These are phyloP conservation scores for Barnettozyma botsteinii DNA, from an alignment of 805 yeast genomes.

Conservation along the genomic window DNA sequence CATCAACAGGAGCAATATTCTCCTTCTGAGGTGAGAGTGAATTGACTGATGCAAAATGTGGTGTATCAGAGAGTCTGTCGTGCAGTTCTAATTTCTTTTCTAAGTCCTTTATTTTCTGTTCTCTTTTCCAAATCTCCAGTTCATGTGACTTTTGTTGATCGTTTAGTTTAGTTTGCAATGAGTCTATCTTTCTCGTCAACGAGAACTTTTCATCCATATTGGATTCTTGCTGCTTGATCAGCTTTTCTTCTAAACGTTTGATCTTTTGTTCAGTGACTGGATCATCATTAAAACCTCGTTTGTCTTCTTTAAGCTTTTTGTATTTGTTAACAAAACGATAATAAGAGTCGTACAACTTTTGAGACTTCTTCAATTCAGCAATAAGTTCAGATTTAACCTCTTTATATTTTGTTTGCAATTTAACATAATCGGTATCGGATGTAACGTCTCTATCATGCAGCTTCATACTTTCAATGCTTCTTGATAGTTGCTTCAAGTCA, in stretches of 20 bases:
- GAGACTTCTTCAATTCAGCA: constrained; percentile 29
- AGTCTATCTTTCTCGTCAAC: constrained; percentile 22
- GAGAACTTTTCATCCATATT: constrained; percentile 27
- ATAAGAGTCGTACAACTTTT: constrained; percentile 31
- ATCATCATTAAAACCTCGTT: constrained; percentile 12
- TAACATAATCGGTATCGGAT: constrained; percentile 8
- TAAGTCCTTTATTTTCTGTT: constrained; percentile 26
- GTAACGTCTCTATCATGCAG: constrained; percentile 9
- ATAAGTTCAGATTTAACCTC: constrained; percentile 28
- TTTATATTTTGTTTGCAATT: constrained; percentile 20
- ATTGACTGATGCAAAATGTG: neutral
- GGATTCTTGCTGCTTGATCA: constrained; percentile 19
- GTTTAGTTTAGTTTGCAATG: constrained; percentile 22
- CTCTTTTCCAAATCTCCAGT: constrained; percentile 21
- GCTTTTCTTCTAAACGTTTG: constrained; percentile 24
- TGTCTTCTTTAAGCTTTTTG: constrained; percentile 23
- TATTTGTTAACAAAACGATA: constrained; percentile 28
- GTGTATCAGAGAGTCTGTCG: too few species aligned
- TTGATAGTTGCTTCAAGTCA: constrained; percentile 21
- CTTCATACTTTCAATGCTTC: constrained; percentile 18
- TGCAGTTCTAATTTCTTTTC: constrained; percentile 16
- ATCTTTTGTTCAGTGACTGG: constrained; percentile 12
- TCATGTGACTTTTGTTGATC: constrained; percentile 22
- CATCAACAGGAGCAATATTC: neutral
- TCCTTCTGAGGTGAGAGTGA: constrained; percentile 8